These are phyloP conservation scores for Dothistroma septosporum DNA, from an alignment of 2,329 filamentous ascomycete genomes.

Conservation along the genomic window DNA sequence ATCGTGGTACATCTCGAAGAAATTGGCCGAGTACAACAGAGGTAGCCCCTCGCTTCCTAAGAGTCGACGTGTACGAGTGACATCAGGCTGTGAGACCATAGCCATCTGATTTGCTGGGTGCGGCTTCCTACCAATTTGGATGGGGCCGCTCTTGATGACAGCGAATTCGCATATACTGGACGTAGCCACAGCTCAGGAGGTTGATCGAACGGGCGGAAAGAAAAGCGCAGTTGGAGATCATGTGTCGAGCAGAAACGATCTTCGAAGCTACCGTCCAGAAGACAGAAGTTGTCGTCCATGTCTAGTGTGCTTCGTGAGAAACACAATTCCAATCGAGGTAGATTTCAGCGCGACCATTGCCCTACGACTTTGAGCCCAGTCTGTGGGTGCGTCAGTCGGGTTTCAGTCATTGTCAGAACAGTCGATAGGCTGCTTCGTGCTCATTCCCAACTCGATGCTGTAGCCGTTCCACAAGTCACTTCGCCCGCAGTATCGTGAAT, in stretches of 20 bases:
- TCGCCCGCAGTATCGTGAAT: no score
- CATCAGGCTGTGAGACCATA: conserved; percentile 13
- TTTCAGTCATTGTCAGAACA: no score
- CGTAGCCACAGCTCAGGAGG: conserved; percentile 19
- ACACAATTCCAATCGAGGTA: neutral
- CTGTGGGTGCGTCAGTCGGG: no score
- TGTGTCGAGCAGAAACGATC: conserved; percentile 8
- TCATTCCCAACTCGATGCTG: no score
- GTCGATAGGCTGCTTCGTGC: no score
- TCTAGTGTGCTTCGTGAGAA: neutral
- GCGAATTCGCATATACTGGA: conserved; percentile 17
- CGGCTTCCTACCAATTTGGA: conserved; percentile 14
- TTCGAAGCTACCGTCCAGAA: conserved; percentile 12
- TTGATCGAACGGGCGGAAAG: conserved; percentile 22
- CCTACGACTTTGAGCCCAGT: neutral
- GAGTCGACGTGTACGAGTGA: conserved; percentile 14
- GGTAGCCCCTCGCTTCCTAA: conserved; percentile 15
- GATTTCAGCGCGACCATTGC: neutral
- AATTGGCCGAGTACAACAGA: conserved; percentile 14
- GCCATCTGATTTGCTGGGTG: conserved; percentile 5
- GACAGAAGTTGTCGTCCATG: conserved; percentile 13
- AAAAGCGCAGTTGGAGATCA: conserved; percentile 7
- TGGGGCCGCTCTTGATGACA: conserved; percentile 4
- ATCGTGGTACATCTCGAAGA: conserved; percentile 16
- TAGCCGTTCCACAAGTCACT: no score